A percentile compares a stretch with the other conserved stretches of the same genome.
Conservation (phyloP, 768 basidiomycete species). For the Kwoniella dendrophila region DNA sequence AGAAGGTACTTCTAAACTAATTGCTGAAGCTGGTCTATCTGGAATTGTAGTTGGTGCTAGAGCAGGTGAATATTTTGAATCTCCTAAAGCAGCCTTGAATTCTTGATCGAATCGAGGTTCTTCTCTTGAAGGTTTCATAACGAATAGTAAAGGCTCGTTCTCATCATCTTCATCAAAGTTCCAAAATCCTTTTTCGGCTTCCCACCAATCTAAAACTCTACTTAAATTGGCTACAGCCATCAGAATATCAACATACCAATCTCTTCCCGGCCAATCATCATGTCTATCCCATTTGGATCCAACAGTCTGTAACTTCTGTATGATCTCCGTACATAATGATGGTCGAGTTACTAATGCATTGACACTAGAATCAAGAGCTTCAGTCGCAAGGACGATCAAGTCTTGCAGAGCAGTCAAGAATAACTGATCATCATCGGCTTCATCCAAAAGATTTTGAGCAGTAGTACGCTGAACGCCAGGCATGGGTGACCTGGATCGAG, state of each 20-base stretch:
- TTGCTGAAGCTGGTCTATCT: constrained; percentile 23
- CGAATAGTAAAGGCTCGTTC: constrained; percentile 88
- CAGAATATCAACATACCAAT: constrained; percentile 96
- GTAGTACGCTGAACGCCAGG: constrained; percentile 63
- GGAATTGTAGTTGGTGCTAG: constrained; percentile 9
- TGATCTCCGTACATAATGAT: constrained; percentile 79
- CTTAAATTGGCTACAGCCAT: constrained; percentile 93
- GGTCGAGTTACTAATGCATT: constrained; percentile 81
- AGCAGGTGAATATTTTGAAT: constrained; percentile 14
- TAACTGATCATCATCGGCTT: constrained; percentile 34
- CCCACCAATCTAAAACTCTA: constrained; percentile 99
- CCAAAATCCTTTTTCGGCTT: constrained; percentile 99
- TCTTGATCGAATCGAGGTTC: constrained; percentile 57
- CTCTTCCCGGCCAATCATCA: constrained; percentile 95
- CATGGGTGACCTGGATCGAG: constrained; percentile 89
- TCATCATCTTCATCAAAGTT: constrained; percentile 83
- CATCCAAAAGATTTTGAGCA: constrained; percentile 16
- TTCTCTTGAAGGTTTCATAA: constrained; percentile 77
- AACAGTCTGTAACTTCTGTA: constrained; percentile 85
- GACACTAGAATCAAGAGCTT: constrained; percentile 86
- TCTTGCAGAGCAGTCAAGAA: constrained; percentile 89
- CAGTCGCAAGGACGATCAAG: constrained; percentile 88
- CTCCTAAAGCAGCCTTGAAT: constrained; percentile 31
- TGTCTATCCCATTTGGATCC: constrained; percentile 97
- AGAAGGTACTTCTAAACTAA: constrained; percentile 34